Evolutionary conservation across 129 eudicot genomes (phyloP).

Genomic region (Cynara cardunculus): DNA sequence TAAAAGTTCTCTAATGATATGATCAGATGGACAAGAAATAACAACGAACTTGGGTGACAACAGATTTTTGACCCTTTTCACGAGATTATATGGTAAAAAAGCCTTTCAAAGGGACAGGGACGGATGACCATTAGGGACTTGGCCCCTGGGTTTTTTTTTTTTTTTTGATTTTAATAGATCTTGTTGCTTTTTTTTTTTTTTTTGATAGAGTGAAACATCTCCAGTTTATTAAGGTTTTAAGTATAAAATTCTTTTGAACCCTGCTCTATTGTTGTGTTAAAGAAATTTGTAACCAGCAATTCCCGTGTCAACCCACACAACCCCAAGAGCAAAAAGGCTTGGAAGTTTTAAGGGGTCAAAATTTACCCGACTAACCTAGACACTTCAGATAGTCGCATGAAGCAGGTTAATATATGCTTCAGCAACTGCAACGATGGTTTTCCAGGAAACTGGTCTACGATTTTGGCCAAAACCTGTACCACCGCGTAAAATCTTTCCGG

Average conservation of each 20-base stretch:
- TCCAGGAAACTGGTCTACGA: slow-evolving; percentile 15
- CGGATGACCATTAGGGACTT: too few species aligned
- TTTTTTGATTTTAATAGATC: too few species aligned
- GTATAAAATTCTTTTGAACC: too few species aligned
- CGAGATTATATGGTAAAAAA: not conserved
- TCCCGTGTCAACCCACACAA: not conserved
- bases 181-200: too few species aligned
- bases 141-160: too few species aligned
- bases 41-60: not conserved
- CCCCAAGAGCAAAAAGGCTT: not conserved
- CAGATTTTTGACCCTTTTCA: not conserved
- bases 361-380: slow-evolving; percentile 47
- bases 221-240: too few species aligned
- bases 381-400: slow-evolving; percentile 23
- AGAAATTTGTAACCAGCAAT: not conserved
- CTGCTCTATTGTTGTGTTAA: too few species aligned
- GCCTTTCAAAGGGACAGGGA: too few species aligned
- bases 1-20: not conserved
- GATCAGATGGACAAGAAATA: not conserved
- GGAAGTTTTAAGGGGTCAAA: slow-evolving; percentile 9
- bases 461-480: slow-evolving; percentile 8
- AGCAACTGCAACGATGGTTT: slow-evolving; percentile 28
- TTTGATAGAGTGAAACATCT: too few species aligned
- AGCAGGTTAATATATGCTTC: slow-evolving; percentile 39
- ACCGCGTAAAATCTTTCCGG: slow-evolving; percentile 27